Evolutionary conservation across 2,329 filamentous ascomycete species (phyloP).

Genomic region (Elsinoe ampelina): DNA sequence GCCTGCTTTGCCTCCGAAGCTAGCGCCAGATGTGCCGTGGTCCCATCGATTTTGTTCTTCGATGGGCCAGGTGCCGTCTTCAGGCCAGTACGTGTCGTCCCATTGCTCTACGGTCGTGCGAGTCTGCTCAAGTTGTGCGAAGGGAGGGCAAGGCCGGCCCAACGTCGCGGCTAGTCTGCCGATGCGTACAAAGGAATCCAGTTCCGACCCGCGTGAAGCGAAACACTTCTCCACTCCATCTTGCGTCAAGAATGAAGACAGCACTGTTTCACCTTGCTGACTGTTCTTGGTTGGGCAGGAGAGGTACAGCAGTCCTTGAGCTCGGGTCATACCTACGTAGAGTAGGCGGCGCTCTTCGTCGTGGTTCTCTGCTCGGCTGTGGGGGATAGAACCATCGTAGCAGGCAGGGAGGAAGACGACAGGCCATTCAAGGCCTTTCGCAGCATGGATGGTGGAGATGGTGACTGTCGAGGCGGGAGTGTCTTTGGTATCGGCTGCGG

Average conservation of each 20-base stretch:
- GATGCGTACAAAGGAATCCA: constrained; percentile 51
- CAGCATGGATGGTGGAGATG: constrained; percentile 91
- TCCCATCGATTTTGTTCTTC: constrained; percentile 32
- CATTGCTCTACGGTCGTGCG: constrained; percentile 38
- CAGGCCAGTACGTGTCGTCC: constrained; percentile 61
- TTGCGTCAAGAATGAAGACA: constrained; percentile 64
- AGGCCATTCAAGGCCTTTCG: constrained; percentile 94
- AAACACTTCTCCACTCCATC: constrained; percentile 44
- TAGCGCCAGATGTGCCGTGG: constrained; percentile 10
- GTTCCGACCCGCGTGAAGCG: constrained; percentile 57
- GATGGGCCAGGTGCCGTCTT: constrained; percentile 47
- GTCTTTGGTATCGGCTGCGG: constrained; percentile 58
- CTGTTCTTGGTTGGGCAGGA: constrained; percentile 66
- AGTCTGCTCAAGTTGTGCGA: constrained; percentile 44
- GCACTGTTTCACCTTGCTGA: constrained; percentile 49
- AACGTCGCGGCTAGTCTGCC: constrained; percentile 64
- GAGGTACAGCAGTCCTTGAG: constrained; percentile 75
- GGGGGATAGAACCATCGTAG: constrained; percentile 84
- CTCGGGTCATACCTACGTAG: constrained; percentile 95
- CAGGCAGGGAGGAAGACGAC: constrained; percentile 86
- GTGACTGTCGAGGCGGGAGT: constrained; percentile 49
- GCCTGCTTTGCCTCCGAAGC: not conserved
- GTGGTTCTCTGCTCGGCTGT: constrained; percentile 72
- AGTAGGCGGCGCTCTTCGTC: constrained; percentile 82
- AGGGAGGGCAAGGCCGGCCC: constrained; percentile 49